Evolutionary conservation across 2,329 filamentous ascomycete species (phyloP), one percentile per base, ranked within the genome.

Genomic region (Sphaceloma murrayae): DNA sequence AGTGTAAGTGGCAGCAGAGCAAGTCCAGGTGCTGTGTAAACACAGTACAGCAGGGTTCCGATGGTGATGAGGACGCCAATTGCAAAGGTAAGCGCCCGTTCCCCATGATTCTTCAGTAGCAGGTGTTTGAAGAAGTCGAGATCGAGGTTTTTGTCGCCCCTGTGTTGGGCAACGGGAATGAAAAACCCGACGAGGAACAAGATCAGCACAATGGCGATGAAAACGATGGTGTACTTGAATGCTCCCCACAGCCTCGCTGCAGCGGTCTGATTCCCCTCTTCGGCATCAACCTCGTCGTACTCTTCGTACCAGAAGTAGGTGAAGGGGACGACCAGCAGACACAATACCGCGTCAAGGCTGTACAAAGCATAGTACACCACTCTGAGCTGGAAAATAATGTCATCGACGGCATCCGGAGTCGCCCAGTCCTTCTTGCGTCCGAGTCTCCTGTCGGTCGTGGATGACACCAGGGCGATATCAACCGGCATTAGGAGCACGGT

Each of bases 261-360:
- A 47, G 82, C 63, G 2, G 82, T 82, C 59, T 88, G 80, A 21
- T 76, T 78, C 22, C 85, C 84, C 49, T 85, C 77, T 55, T 94
- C 85, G 24, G 81, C 74, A 49, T 87, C 87, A 14, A 89, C 80
- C 65, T 95, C 87, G 56, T 95, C 89, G 53, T 94, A 94, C 63
- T 96, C 91, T 62, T 98, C 91, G 58, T 94, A 91, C 78, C 83
- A 95, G 62, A 98, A 98, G 68, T 98, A 98, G 36, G 88, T 82
- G 59, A 98, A 98, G 0, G 91, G 91, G 14, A 96, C 82, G 33
- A 94, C 75, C 13, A 96, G 62, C 34, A 98, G 70, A 58, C 91
- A 98, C 8, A 98, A 75, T 4, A 95, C 61, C 1, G 87, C 85
- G 62, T 98, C 91, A 53, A 95, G 69, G 54, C 85, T 91, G 67